Evolutionary conservation across 2,329 filamentous ascomycete genomes (phyloP), one percentile per base, ranked within the genome.

Genomic region (Penicillium aurantiogriseum): DNA sequence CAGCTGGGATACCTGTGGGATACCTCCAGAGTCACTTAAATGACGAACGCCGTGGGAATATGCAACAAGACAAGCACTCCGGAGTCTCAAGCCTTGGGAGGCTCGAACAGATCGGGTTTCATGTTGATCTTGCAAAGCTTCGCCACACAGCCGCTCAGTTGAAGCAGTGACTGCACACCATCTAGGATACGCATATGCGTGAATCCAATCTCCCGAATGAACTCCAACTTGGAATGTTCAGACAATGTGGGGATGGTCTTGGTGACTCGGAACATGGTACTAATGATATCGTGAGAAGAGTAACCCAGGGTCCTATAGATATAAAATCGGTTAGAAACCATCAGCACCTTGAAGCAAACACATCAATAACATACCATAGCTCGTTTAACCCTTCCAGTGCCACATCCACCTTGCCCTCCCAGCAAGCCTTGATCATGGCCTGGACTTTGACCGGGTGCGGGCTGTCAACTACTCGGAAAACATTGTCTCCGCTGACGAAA

Each of bases 151-250:
- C 93, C 94, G 70, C 91, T 95, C 45, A 99, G 82, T 76, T 99
- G 94, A 57, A 99, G 83, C 61, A 97, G 83, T 8, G 93, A 97
- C 77, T 97, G 93, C 25, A 99, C 91, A 31, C 94, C 94, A 72
- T 99, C 94, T n/a, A 99, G 80, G 55, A 99, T 93, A 74, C 95
- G 92, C 94, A 99, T 99, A 73, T 99, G 94, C 2, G 94, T 96
- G 76, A 97, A 97, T 52, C 94, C 94, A 75, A 99, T 99, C 78
- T 97, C 94, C 78, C 92, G 93, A 78, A 97, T 96, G 68, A 97
- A 99, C 73, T 97, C 93, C 60, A 99, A 81, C 79, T 97, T 97
- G 17, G 92, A 87, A 75, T 97, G 92, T 77, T 99, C 94, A 65
- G 91, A 94, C 56, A 99, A 79, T 1, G 89, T 91, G 2, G 91